Base-by-base conservation (phyloP, 2,329 filamentous ascomycete species). In the Coniochaeta ligniaria region DNA sequence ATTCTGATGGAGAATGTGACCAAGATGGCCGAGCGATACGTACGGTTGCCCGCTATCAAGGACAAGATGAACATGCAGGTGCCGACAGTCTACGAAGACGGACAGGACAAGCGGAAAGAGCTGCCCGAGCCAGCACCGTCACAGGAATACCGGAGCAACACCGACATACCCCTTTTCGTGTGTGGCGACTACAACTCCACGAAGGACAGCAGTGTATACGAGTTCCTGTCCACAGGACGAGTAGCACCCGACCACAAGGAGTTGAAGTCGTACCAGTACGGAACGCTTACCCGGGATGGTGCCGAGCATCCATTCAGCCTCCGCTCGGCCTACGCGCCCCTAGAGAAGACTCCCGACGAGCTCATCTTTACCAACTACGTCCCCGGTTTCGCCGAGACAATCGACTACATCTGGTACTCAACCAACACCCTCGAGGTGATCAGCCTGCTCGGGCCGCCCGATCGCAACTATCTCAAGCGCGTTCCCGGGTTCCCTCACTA, bases 331-430 rank as follows among this genome's bases (percentile, higher is more conserved):
- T 99, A 99, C 73, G 85, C 85, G 38, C 85, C 90, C 64, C 88
- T 96, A 59, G 89, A 89, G 64, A 89, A 94, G 70, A 86, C 95
- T 38, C 87, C 88, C 7, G 90, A 92, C 61, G 91, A 96, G 72
- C 78, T 98, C 67, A 86, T 87, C 5, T 99, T 96, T 74, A 99
- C 95, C 55, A 99, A 99, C 75, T 99, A 98, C 75, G 96, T 92
- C 16, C 93, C 95, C 1, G 86, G 87, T n/a, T 99, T 97, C 76
- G 85, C 86, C 58, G 93, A 92, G 63, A 91, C 96, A 61, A 90
- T 99, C 66, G 95, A 99, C 73, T 97, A 98, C 75, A 92, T 99
- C 69, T 98, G 93, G 92, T 99, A 96, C 76, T 93, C 92, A 60
- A 94, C 92, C 61, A 96, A 95, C 74, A 87, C 89, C 24, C 80